Conservation (phyloP, 2,329 filamentous ascomycete species). For the Beauveria rudraprayagi region DNA sequence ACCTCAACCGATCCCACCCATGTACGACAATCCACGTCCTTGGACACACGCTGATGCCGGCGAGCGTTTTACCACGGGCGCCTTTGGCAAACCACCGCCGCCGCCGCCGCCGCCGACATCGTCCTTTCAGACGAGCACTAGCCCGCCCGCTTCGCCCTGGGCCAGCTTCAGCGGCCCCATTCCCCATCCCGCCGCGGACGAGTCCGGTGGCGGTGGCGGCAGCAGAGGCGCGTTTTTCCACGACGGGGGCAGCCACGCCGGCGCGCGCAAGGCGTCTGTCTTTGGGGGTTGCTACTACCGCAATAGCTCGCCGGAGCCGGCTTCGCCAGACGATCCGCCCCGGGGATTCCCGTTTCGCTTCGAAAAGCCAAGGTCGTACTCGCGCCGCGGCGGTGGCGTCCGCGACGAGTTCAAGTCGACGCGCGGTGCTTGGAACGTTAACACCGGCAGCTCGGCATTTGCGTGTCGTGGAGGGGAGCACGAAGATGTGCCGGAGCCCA, state of each 20-base stretch:
- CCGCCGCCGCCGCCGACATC: no score
- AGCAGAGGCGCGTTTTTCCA: background rate
- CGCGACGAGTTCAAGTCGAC: background rate
- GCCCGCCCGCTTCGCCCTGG: background rate
- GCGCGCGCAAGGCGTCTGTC: background rate
- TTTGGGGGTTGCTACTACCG: background rate
- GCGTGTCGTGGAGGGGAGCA: background rate
- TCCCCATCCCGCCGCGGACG: background rate
- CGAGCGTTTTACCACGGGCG: conserved; percentile 6
- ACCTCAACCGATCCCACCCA: background rate
- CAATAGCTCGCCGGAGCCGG: background rate
- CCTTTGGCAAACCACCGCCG: background rate
- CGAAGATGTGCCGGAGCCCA: conserved; percentile 22
- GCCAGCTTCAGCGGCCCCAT: conserved; percentile 1
- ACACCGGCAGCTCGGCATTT: background rate
- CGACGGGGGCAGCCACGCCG: background rate
- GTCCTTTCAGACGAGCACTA: background rate
- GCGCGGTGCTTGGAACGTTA: conserved; percentile 8
- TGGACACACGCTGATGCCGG: background rate
- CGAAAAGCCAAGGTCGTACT: background rate
- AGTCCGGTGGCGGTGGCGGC: background rate
- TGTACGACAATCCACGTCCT: background rate
- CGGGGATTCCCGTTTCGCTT: background rate
- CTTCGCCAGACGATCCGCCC: background rate
- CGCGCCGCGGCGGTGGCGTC: background rate